Percentiles rank a stretch among this genome's conserved stretches.
These are phyloP conservation scores for Leishmania amazonensis DNA, from an alignment of 208 protist genomes.

Conservation along the genomic window DNA sequence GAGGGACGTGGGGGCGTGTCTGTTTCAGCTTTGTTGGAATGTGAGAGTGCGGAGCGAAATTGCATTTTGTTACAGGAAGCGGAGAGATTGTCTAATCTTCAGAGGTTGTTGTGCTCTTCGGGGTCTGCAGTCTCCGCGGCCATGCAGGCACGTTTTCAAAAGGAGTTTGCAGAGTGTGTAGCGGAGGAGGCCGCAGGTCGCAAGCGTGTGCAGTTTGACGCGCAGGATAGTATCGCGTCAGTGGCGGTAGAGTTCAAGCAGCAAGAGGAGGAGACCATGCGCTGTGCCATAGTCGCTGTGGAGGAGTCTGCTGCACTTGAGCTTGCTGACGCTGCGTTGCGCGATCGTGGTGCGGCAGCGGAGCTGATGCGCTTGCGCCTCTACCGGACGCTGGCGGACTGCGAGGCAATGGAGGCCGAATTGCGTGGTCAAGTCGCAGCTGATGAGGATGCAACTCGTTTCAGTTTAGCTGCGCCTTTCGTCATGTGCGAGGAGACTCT, in stretches of 20 bases:
- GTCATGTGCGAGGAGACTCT: neutral
- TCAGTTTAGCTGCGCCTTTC: neutral
- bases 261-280: neutral
- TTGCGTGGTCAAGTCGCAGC: neutral
- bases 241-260: neutral
- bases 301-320: neutral
- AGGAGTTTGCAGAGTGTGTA: neutral
- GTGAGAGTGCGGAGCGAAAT: neutral
- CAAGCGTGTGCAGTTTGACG: neutral
- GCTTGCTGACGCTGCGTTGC: neutral
- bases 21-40: too few species aligned
- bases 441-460: neutral
- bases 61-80: neutral
- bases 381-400: neutral
- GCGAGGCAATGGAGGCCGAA: neutral
- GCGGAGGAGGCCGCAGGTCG: neutral
- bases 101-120: neutral
- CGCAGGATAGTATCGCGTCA: too few species aligned
- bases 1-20: too few species aligned
- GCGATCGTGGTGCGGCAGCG: neutral
- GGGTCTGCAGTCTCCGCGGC: neutral
- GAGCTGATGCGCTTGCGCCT: neutral
- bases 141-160: too few species aligned
- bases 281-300: neutral
- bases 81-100: neutral